Conservation (phyloP, 768 basidiomycete species). For the Lactarius evosmus region DNA sequence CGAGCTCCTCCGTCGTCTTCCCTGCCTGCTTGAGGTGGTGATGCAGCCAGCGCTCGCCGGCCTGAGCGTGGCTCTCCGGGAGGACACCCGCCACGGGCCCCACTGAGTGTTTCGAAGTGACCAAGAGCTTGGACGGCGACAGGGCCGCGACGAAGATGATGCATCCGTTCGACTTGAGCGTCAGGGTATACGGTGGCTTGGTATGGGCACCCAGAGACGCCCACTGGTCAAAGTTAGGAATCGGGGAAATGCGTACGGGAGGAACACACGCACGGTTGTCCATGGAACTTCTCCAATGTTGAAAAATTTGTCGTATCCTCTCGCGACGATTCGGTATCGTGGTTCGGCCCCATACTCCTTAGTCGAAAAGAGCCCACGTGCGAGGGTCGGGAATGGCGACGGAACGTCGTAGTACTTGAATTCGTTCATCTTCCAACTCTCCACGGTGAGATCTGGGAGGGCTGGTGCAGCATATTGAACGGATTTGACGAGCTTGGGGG, state of each 20-base stretch:
- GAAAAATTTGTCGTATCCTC: constrained; percentile 99
- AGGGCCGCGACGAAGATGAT: constrained; percentile 93
- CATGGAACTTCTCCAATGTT: constrained; percentile 96
- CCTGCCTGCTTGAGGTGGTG: constrained; percentile 59
- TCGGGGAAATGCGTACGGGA: neutral
- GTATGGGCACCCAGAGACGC: constrained; percentile 64
- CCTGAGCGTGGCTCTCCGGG: constrained; percentile 67
- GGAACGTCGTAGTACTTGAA: constrained; percentile 90
- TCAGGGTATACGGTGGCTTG: constrained; percentile 73
- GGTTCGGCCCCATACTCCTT: constrained; percentile 39
- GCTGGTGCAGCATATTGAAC: constrained; percentile 55
- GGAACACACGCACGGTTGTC: constrained; percentile 68
- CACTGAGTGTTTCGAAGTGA: constrained; percentile 91
- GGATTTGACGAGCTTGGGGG: constrained; percentile 64
- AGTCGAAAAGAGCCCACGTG: constrained; percentile 81
- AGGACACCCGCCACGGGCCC: constrained; percentile 48
- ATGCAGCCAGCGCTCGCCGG: constrained; percentile 80
- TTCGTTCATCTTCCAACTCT: constrained; percentile 98
- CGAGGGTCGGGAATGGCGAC: constrained; percentile 92
- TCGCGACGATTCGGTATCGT: constrained; percentile 64
- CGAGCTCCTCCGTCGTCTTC: constrained; percentile 72
- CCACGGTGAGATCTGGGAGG: constrained; percentile 51
- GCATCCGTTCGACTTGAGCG: constrained; percentile 94
- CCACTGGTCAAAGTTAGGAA: constrained; percentile 53
- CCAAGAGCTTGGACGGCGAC: constrained; percentile 64